Evolutionary conservation across 129 eudicot genomes (phyloP), one percentile per base, ranked within the genome.

Genomic region (Scalesia atractyloides): DNA sequence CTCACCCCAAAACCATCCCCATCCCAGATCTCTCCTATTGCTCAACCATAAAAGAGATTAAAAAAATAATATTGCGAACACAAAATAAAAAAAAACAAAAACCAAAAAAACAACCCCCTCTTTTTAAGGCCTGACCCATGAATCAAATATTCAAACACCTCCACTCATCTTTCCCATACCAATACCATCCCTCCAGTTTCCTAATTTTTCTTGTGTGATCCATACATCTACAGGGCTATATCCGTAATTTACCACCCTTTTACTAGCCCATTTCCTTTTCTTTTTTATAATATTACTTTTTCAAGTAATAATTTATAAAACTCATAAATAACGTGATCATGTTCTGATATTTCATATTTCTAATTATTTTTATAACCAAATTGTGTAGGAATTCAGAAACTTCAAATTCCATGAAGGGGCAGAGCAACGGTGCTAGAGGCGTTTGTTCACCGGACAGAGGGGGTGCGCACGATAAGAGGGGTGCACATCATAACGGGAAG

Each of bases 401-500:
- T 64, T 74, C 90, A 62, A 69, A 79, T 82, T 87, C 57, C 52
- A 91, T 91, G 97, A 91, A 86, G 83, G 90, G 82, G 33, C 88
- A 83, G 19, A 76, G 81, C 75, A 91, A 88, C 82, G 89, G 95
- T 17, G 81, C 79, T 17, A 85, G 89, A 76, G 87, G 84, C 54
- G 75, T 90, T 75, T 70, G 85, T 57, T 87, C 97, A 44, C 89
- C 97, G 54, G 94, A 86, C 9, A 84, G 86, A 72, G 84, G 68
- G 24, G 86, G 56, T 50, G 56, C 5, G 56, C 56, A 50, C 56
- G 56, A 82, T 73, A 82, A 68, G 65, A 76, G 78, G 22, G 79
- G 74, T 18, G 63, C 62, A n/a, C 36, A 69, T 39, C 59, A 64
- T 47, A 54, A 43, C 18, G 65, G 68, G 26, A 79, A 67, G 57